phyloP scores from a whole-genome alignment of 1,139 yeast species.

The Blastobotrys capitulatus region DNA sequence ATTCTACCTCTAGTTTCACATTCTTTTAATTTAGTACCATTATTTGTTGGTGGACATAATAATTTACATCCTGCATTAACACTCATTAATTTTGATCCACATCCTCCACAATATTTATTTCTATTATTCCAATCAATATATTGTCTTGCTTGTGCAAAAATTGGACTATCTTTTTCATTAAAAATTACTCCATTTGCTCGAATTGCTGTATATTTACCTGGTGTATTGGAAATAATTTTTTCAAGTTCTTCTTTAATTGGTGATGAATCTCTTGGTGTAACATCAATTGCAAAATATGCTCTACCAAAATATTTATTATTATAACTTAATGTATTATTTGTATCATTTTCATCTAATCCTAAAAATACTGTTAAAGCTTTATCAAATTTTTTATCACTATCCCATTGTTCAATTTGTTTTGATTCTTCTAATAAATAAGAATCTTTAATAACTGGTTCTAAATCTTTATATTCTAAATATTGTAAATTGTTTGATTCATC shows the following conservation, averaged over 20 bases:
- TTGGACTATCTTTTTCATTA: conserved; percentile 33
- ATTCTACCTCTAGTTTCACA: conserved; percentile 37
- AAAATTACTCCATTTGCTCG: conserved; percentile 5
- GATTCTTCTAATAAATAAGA: conserved; percentile 30
- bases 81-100: conserved; percentile 67
- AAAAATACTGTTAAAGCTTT: conserved; percentile 51
- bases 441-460: conserved; percentile 21
- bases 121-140: conserved; percentile 80
- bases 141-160: conserved; percentile 78
- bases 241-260: conserved; percentile 16
- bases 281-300: conserved; percentile 75
- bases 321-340: conserved; percentile 26
- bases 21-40: conserved; percentile 21
- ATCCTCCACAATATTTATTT: conserved; percentile 79
- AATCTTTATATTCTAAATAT: conserved; percentile 22
- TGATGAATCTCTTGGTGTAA: conserved; percentile 34
- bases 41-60: conserved; percentile 44
- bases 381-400: conserved; percentile 33
- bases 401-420: conserved; percentile 29
- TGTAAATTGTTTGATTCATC: conserved; percentile 11
- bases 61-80: conserved; percentile 82
- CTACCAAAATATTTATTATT: conserved; percentile 52
- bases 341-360: conserved; percentile 54
- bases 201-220: conserved; percentile 8
- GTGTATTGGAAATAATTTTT: background rate